phyloP scores from a whole-genome alignment of 306 rosid species.

The Castanopsis chinensis region DNA sequence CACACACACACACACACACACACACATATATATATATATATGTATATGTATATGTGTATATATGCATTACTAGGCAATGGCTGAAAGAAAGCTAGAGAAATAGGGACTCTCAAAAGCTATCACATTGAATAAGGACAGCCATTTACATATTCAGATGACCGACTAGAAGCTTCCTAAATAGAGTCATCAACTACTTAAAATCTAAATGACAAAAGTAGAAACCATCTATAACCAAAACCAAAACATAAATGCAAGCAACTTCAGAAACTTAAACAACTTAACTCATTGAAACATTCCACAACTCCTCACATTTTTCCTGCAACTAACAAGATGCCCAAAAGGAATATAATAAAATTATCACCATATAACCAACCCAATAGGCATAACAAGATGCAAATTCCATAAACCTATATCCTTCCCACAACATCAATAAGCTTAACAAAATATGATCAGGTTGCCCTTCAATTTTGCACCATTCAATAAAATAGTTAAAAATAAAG shows the following conservation, averaged over 20 bases:
- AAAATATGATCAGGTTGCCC: slow-evolving; percentile 77
- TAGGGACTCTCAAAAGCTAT: neutral
- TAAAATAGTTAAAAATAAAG: slow-evolving; percentile 8
- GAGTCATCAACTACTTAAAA: neutral
- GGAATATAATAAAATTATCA: too few species aligned
- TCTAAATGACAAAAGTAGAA: neutral
- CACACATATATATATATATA: too few species aligned
- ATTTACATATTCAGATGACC: neutral
- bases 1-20: too few species aligned
- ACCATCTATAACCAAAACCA: neutral
- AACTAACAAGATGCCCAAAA: too few species aligned
- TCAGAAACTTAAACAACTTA: neutral
- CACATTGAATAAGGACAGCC: neutral
- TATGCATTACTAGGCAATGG: neutral
- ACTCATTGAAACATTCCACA: neutral
- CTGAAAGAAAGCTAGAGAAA: neutral
- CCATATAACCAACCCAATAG: too few species aligned
- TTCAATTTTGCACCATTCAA: slow-evolving; percentile 51
- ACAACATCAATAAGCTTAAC: too few species aligned
- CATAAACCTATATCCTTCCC: too few species aligned
- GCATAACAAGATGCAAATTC: too few species aligned
- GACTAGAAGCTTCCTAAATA: neutral
- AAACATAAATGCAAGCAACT: neutral
- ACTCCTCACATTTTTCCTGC: neutral
- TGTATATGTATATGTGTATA: too few species aligned